A percentile compares a stretch with the other conserved stretches of the same genome.
These are phyloP conservation scores for Fusarium tanahbumbuense DNA, from an alignment of 2,329 filamentous ascomycete genomes.

Conservation along the genomic window DNA sequence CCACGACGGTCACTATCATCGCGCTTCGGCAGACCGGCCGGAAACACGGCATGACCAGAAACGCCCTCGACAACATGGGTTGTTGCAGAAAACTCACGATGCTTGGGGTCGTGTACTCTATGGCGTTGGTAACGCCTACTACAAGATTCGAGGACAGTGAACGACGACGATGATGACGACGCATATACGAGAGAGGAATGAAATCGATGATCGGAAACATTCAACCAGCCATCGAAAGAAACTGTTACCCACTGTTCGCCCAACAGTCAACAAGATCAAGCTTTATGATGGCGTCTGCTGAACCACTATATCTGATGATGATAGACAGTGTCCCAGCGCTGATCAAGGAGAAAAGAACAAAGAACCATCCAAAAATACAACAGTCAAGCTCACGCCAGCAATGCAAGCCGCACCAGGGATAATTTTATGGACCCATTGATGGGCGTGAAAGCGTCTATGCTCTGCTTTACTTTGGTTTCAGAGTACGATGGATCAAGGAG, in stretches of 20 bases:
- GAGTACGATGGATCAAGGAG: conserved; percentile 22
- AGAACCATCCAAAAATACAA: conserved; percentile 23
- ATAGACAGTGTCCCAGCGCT: conserved; percentile 28
- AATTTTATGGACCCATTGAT: conserved; percentile 27
- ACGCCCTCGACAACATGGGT: conserved; percentile 31
- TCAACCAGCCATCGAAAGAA: conserved; percentile 19
- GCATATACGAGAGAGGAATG: conserved; percentile 30
- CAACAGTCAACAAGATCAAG: conserved; percentile 10
- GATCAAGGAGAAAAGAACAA: conserved; percentile 23
- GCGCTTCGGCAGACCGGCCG: conserved; percentile 25
- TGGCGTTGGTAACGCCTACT: conserved; percentile 54
- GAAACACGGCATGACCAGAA: conserved; percentile 18
- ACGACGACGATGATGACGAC: conserved; percentile 26
- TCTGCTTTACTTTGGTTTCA: conserved; percentile 36
- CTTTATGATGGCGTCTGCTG: conserved; percentile 11
- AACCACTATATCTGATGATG: conserved; percentile 35
- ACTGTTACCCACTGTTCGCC: conserved; percentile 21
- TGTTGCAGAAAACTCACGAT: conserved; percentile 52
- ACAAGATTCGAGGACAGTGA: conserved; percentile 49
- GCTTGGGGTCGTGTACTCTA: conserved; percentile 56
- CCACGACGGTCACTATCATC: conserved; percentile 49
- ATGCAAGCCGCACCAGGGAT: conserved; percentile 21
- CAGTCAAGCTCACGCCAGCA: conserved; percentile 24
- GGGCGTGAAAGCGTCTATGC: conserved; percentile 33
- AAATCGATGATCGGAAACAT: conserved; percentile 15